A percentile compares a stretch with the other conserved stretches of the same genome.
Conservation (phyloP, 2,329 filamentous ascomycete species). For the Apiospora aurea region DNA sequence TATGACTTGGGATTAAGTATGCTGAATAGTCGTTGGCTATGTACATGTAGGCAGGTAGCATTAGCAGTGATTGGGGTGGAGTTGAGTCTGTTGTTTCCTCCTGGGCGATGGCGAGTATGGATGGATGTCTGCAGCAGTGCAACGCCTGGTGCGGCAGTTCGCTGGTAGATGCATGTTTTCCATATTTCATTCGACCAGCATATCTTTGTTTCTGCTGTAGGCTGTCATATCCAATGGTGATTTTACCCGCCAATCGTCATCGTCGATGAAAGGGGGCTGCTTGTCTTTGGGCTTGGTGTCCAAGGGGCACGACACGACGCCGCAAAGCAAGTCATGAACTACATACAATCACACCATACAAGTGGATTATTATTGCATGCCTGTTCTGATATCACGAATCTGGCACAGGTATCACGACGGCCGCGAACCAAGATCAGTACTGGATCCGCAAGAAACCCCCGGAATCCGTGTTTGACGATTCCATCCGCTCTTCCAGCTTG, state of each 20-base stretch:
- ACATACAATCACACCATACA: slow-evolving; percentile 9
- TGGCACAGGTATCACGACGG: not conserved
- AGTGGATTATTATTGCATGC: not conserved
- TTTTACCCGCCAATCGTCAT: slow-evolving; percentile 20
- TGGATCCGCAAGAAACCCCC: not conserved
- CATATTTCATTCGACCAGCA: not conserved
- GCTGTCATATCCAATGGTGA: not conserved
- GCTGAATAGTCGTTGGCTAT: not conserved
- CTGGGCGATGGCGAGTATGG: not conserved
- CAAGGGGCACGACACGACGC: slow-evolving; percentile 1
- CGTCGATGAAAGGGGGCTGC: not conserved
- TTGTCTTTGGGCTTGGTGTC: not conserved
- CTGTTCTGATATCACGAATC: not conserved
- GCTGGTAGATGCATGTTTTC: slow-evolving; percentile 6
- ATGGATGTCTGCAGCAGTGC: slow-evolving; percentile 1
- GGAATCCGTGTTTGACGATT: not conserved
- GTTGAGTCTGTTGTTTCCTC: not conserved
- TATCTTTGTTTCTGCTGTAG: not conserved
- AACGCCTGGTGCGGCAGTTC: slow-evolving; percentile 12
- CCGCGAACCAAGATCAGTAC: not conserved
- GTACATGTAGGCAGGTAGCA: not conserved
- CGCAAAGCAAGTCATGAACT: not conserved
- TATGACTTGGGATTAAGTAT: not conserved
- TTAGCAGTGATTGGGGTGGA: not conserved
- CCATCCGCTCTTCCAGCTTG: not conserved